A percentile compares a stretch with the other conserved stretches of the same genome.
phyloP scores from a whole-genome alignment of 768 basidiomycete genomes.

The Holtermannia corniformis region DNA sequence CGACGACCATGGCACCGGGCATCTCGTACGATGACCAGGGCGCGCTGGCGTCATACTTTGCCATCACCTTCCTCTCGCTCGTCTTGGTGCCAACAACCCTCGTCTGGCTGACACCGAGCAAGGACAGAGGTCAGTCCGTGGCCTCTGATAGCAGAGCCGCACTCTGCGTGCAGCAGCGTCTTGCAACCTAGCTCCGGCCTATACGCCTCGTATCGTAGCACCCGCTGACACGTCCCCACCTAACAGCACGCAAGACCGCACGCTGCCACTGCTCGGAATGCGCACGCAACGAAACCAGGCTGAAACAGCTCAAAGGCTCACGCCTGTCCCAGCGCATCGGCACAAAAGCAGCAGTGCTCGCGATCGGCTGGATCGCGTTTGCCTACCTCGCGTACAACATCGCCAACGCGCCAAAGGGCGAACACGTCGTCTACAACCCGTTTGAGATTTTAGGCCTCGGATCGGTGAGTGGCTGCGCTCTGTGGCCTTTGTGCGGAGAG shows the following conservation, averaged over 20 bases:
- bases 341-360: slow-evolving; percentile 52
- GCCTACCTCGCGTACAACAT: slow-evolving; percentile 60
- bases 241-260: slow-evolving; percentile 49
- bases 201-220: too few relatives aligned
- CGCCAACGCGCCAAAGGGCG: slow-evolving; percentile 50
- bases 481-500: not conserved
- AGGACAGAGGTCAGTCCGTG: slow-evolving; percentile 54
- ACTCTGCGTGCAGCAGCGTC: not conserved
- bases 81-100: slow-evolving; percentile 68
- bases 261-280: slow-evolving; percentile 48
- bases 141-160: slow-evolving; percentile 44
- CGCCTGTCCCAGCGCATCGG: slow-evolving; percentile 15
- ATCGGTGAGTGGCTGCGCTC: slow-evolving; percentile 46
- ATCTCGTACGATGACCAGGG: slow-evolving; percentile 44
- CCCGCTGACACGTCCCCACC: not conserved
- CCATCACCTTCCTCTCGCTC: slow-evolving; percentile 78
- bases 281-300: slow-evolving; percentile 43
- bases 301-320: slow-evolving; percentile 48
- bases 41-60: slow-evolving; percentile 55
- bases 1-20: slow-evolving; percentile 29
- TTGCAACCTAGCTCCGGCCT: too few relatives aligned
- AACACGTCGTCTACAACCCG: slow-evolving; percentile 72
- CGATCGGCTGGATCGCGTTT: slow-evolving; percentile 65
- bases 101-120: slow-evolving; percentile 33
- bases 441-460: slow-evolving; percentile 82